These are phyloP conservation scores for Nicotiana undulata DNA, from an alignment of 257 asterid species.

Conservation along the genomic window DNA sequence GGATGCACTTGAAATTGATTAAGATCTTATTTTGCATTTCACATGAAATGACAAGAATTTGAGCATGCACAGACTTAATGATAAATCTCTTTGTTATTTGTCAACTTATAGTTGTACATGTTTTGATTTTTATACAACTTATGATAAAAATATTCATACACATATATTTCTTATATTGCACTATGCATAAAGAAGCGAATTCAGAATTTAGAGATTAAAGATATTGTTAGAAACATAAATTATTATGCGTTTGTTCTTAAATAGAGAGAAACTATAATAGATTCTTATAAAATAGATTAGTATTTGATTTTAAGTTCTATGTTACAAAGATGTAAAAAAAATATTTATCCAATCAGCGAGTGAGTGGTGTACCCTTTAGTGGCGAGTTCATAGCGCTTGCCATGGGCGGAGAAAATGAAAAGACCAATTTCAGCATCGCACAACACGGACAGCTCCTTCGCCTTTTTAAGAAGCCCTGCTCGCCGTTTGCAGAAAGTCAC, in stretches of 20 bases:
- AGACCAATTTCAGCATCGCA: constrained; percentile 92
- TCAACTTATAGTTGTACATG: background rate
- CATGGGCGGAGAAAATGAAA: constrained; percentile 79
- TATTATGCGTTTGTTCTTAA: too few relatives aligned
- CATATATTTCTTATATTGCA: background rate
- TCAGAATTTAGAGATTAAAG: background rate
- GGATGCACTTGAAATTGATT: background rate
- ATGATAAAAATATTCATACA: background rate
- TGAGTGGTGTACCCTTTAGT: constrained; percentile 50
- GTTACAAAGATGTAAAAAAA: background rate
- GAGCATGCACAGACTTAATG: background rate
- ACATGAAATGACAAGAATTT: background rate
- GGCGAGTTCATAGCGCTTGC: constrained; percentile 83
- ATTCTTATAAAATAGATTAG: too few relatives aligned
- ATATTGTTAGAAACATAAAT: too few relatives aligned
- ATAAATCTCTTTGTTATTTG: background rate
- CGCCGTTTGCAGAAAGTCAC: constrained; percentile 97
- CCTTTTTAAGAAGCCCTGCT: constrained; percentile 90
- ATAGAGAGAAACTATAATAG: too few relatives aligned
- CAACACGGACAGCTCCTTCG: constrained; percentile 79
- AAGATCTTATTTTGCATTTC: background rate
- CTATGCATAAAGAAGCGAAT: background rate
- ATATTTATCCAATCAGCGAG: background rate
- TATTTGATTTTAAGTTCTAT: too few relatives aligned
- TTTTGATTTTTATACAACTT: background rate